These are phyloP conservation scores for Andrographis paniculata DNA, from an alignment of 305 asterid species.

Conservation along the genomic window DNA sequence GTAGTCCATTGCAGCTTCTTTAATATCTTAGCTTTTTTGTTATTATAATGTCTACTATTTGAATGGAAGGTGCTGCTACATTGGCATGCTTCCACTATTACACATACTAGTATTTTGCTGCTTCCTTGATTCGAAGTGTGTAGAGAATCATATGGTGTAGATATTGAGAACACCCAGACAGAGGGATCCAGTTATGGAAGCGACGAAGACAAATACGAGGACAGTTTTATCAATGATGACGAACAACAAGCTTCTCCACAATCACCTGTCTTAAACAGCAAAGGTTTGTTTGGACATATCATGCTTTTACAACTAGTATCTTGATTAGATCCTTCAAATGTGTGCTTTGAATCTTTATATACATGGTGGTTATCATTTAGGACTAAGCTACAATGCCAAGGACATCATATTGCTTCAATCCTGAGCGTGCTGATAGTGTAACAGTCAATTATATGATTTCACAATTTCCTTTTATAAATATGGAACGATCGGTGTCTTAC, in stretches of 20 bases:
- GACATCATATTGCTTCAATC: no score
- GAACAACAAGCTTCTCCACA: slow-evolving; percentile 27
- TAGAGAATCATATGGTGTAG: slow-evolving; percentile 79
- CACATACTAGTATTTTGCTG: slow-evolving; percentile 5
- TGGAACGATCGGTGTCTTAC: no score
- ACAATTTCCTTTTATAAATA: no score
- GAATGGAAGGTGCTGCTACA: neutral
- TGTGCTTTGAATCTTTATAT: no score
- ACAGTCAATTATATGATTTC: no score
- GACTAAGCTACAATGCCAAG: no score
- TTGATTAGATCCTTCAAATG: neutral
- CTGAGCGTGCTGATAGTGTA: no score
- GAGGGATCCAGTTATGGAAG: slow-evolving; percentile 40
- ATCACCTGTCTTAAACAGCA: slow-evolving; percentile 35
- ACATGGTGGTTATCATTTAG: no score
- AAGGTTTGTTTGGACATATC: slow-evolving; percentile 27
- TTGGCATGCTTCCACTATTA: slow-evolving; percentile 5
- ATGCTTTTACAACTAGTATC: slow-evolving; percentile 10
- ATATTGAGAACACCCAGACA: slow-evolving; percentile 54
- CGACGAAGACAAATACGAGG: slow-evolving; percentile 66
- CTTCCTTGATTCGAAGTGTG: slow-evolving; percentile 36
- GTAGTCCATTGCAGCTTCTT: neutral
- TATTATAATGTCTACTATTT: neutral
- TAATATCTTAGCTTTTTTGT: slow-evolving; percentile 5
- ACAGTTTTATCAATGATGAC: slow-evolving; percentile 66